phyloP scores from a whole-genome alignment of 257 asterid species.

The Primulina eburnea region DNA sequence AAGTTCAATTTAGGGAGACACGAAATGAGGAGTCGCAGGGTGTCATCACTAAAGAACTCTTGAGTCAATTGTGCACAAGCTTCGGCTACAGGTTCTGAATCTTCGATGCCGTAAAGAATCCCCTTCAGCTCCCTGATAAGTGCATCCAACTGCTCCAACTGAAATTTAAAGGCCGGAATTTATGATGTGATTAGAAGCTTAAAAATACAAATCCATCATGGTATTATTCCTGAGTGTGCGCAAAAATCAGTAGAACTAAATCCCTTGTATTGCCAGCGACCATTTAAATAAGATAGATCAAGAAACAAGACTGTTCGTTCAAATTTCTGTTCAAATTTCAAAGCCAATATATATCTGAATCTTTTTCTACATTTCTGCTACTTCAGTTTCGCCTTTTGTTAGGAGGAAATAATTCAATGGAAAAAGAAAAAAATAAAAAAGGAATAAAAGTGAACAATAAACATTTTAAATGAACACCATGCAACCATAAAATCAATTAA shows the following conservation, averaged over 20 bases:
- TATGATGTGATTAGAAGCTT: background rate
- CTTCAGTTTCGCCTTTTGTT: background rate
- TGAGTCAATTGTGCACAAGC: conserved; percentile 70
- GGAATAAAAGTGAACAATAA: background rate
- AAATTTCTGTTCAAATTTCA: background rate
- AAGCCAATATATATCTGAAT: background rate
- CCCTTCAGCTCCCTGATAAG: conserved; percentile 59
- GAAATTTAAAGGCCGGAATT: conserved; percentile 25
- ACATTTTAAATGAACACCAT: background rate
- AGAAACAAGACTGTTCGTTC: background rate
- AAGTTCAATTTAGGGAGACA: conserved; percentile 71
- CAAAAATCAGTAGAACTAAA: too few relatives aligned
- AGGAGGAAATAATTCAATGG: too few relatives aligned
- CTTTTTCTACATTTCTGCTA: too few relatives aligned
- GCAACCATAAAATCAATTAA: background rate
- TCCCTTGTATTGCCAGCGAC: too few relatives aligned
- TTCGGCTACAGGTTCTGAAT: conserved; percentile 71
- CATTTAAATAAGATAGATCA: too few relatives aligned
- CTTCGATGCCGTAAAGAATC: conserved; percentile 66
- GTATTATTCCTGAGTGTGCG: background rate
- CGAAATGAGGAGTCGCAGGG: conserved; percentile 59
- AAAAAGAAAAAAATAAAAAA: background rate
- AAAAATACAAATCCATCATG: background rate
- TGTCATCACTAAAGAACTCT: conserved; percentile 63
- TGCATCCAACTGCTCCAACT: conserved; percentile 61